A percentile compares a stretch with the other conserved stretches of the same genome.
phyloP scores from a whole-genome alignment of 208 protist genomes.

The Leishmania martiniquensis region DNA sequence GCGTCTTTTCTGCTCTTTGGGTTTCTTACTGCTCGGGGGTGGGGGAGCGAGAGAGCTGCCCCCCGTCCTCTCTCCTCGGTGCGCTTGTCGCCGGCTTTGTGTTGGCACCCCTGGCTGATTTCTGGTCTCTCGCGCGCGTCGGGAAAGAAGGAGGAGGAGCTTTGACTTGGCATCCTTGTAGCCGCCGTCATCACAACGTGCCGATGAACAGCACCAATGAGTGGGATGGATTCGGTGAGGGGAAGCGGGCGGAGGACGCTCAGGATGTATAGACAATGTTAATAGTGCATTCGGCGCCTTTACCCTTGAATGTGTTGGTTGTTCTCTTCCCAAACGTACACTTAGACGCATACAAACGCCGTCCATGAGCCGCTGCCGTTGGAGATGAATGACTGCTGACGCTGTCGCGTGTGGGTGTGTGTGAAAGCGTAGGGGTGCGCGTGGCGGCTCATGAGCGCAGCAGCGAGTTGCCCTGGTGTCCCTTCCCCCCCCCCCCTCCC shows the following conservation, averaged over 20 bases:
- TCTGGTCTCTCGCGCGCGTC: neutral
- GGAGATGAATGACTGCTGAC: neutral
- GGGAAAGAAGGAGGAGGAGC: neutral
- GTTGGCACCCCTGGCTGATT: neutral
- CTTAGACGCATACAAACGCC: neutral
- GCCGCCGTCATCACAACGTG: neutral
- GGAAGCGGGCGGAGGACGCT: neutral
- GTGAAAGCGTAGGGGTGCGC: neutral
- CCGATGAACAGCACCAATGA: neutral
- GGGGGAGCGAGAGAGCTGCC: no score
- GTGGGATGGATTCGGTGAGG: neutral
- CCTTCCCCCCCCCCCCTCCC: no score
- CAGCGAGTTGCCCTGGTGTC: neutral
- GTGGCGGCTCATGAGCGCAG: neutral
- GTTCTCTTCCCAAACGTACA: neutral
- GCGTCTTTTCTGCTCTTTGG: neutral
- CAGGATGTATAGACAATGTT: constrained; percentile 11
- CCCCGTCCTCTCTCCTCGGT: neutral
- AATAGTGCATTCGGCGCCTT: neutral
- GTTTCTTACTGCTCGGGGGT: neutral
- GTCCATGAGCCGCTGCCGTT: neutral
- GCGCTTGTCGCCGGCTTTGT: neutral
- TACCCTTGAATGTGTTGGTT: neutral
- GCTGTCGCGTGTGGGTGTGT: neutral
- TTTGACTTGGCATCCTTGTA: neutral